phyloP scores from a whole-genome alignment of 495 filamentous ascomycete species.

The Penicillium coffeae region DNA sequence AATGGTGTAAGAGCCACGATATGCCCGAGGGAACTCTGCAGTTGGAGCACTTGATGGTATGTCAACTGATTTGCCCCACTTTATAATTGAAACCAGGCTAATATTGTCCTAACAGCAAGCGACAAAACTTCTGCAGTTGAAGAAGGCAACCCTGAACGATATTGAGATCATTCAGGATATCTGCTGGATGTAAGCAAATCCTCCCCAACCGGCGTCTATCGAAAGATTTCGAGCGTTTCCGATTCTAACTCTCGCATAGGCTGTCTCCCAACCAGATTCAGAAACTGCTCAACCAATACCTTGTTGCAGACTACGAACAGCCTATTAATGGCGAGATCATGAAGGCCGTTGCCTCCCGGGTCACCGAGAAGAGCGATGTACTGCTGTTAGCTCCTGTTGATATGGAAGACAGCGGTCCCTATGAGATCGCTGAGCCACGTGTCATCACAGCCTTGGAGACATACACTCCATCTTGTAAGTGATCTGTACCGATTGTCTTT shows the following conservation, averaged over 20 bases:
- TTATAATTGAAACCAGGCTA: background rate
- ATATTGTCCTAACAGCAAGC: slow-evolving; percentile 65
- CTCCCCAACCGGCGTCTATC: background rate
- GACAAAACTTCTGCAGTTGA: slow-evolving; percentile 95
- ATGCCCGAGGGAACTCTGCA: slow-evolving; percentile 98
- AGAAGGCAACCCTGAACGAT: slow-evolving; percentile 98
- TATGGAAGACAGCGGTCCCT: slow-evolving; percentile 99
- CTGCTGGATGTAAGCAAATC: slow-evolving; percentile 86
- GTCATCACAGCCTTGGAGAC: slow-evolving; percentile 96
- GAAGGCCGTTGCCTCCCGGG: slow-evolving; percentile 96
- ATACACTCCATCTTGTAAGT: slow-evolving; percentile 91
- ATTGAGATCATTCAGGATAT: slow-evolving; percentile 99
- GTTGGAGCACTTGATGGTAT: slow-evolving; percentile 96
- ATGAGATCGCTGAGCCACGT: slow-evolving; percentile 95
- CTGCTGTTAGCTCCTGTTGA: slow-evolving; percentile 89
- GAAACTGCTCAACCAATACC: slow-evolving; percentile 96
- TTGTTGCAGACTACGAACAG: slow-evolving; percentile 98
- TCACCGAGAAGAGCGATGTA: slow-evolving; percentile 98
- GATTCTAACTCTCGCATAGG: slow-evolving; percentile 46
- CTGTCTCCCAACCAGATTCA: slow-evolving; percentile 98
- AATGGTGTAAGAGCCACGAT: slow-evolving; percentile 99
- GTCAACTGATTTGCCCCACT: slow-evolving; percentile 4
- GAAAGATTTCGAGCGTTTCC: slow-evolving; percentile 2
- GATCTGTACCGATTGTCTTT: background rate
- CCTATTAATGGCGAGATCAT: slow-evolving; percentile 99